A percentile compares a stretch with the other conserved stretches of the same genome.
Conservation (phyloP, 2,329 filamentous ascomycete genomes). For the Colletotrichum neosansevieriae region DNA sequence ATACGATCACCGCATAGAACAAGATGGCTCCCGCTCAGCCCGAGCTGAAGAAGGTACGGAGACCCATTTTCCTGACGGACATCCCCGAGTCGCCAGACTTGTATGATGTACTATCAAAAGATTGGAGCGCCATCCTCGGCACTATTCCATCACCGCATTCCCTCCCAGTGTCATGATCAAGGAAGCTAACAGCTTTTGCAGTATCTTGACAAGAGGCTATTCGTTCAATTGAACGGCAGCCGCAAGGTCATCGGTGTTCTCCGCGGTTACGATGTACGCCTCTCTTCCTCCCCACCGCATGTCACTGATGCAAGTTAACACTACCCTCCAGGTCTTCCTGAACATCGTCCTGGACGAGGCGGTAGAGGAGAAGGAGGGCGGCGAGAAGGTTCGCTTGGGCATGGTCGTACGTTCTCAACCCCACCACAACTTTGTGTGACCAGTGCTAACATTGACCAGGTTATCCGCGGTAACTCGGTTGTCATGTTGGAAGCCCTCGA, state of each 20-base stretch:
- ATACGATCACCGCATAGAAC: slow-evolving; percentile 62
- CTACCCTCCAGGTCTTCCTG: slow-evolving; percentile 84
- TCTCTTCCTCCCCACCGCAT: neutral
- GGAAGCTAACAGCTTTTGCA: slow-evolving; percentile 52
- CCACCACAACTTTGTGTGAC: neutral
- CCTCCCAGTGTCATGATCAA: neutral
- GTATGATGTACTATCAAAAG: slow-evolving; percentile 27
- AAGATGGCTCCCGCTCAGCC: slow-evolving; percentile 99
- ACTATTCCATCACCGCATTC: neutral
- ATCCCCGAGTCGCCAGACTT: slow-evolving; percentile 35
- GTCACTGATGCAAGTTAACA: slow-evolving; percentile 40
- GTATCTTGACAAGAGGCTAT: slow-evolving; percentile 99
- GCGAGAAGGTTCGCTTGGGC: slow-evolving; percentile 89
- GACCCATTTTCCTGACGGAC: slow-evolving; percentile 42
- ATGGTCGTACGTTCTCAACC: slow-evolving; percentile 79
- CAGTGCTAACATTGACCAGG: slow-evolving; percentile 61
- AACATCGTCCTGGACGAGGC: slow-evolving; percentile 99
- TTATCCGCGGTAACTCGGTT: slow-evolving; percentile 97
- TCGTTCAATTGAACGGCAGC: slow-evolving; percentile 97
- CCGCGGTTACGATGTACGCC: slow-evolving; percentile 91
- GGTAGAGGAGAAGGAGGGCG: slow-evolving; percentile 91
- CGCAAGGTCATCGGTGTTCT: slow-evolving; percentile 96
- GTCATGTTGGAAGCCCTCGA: slow-evolving; percentile 93
- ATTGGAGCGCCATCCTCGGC: neutral
- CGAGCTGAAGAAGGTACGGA: slow-evolving; percentile 92